These are phyloP conservation scores for Ambrosia trifida DNA, from an alignment of 129 eudicot species.

Conservation along the genomic window DNA sequence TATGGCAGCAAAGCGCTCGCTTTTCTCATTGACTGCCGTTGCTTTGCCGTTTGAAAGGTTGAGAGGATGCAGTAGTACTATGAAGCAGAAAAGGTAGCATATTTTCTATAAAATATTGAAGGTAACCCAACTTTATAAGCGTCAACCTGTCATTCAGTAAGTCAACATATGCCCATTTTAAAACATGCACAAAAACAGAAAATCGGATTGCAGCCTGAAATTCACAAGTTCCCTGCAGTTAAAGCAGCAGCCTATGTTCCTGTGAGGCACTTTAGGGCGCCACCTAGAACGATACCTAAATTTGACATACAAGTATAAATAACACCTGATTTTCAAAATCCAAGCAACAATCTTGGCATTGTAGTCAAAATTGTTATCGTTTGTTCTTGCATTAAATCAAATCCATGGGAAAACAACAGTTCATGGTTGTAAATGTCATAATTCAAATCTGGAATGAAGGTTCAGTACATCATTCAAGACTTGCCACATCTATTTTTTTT, in stretches of 20 bases:
- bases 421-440: neutral
- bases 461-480: neutral
- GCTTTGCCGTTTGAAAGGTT: too few relatives aligned
- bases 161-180: too few relatives aligned
- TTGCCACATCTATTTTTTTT: neutral
- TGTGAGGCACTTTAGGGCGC: neutral
- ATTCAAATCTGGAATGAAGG: neutral
- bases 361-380: neutral
- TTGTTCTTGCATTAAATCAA: neutral
- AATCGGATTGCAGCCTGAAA: neutral
- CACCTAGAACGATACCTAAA: neutral
- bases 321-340: neutral
- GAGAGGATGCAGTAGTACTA: too few relatives aligned
- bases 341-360: neutral
- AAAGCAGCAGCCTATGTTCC: neutral
- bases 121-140: too few relatives aligned
- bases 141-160: too few relatives aligned
- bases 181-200: neutral
- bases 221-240: neutral
- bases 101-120: too few relatives aligned
- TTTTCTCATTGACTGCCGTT: too few relatives aligned
- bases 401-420: too few relatives aligned
- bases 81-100: too few relatives aligned
- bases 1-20: too few relatives aligned
- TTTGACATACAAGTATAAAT: neutral